phyloP scores from a whole-genome alignment of 768 basidiomycete species.

The Termitomyces heimii region DNA sequence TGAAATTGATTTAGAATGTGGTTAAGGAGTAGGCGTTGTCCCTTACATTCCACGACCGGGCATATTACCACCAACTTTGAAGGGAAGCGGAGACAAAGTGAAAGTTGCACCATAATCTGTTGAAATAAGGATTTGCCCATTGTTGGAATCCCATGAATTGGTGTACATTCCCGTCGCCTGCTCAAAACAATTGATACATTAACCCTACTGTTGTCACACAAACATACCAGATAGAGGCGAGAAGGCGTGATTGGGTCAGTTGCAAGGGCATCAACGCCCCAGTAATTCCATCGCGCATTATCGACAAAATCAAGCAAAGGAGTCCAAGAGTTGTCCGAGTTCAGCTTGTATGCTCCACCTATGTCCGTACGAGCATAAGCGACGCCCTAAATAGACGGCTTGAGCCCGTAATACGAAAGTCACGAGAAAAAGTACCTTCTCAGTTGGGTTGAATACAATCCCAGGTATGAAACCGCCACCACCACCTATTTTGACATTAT shows the following conservation, averaged over 20 bases:
- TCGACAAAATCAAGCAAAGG: constrained; percentile 52
- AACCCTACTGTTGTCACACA: neutral
- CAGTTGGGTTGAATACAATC: constrained; percentile 56
- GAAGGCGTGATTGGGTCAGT: constrained; percentile 54
- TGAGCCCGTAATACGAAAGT: neutral
- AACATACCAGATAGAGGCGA: constrained; percentile 44
- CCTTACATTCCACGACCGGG: constrained; percentile 58
- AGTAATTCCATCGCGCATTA: constrained; percentile 48
- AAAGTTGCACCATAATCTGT: constrained; percentile 53
- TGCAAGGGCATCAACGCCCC: constrained; percentile 57
- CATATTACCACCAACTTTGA: constrained; percentile 69
- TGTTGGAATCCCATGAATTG: constrained; percentile 57
- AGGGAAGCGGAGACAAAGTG: constrained; percentile 44
- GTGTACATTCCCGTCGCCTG: constrained; percentile 59
- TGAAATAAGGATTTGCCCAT: constrained; percentile 58
- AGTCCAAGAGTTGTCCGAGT: constrained; percentile 56
- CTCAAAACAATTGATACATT: neutral
- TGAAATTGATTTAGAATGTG: constrained; percentile 10
- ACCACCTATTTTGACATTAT: constrained; percentile 52
- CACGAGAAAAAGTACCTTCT: constrained; percentile 26
- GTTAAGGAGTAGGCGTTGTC: constrained; percentile 3
- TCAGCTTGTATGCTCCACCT: constrained; percentile 59
- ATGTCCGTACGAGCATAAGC: constrained; percentile 67
- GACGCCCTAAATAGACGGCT: constrained; percentile 33
- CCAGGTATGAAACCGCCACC: constrained; percentile 48